Conservation (phyloP, 257 asterid species). For the Plantago ovata region DNA sequence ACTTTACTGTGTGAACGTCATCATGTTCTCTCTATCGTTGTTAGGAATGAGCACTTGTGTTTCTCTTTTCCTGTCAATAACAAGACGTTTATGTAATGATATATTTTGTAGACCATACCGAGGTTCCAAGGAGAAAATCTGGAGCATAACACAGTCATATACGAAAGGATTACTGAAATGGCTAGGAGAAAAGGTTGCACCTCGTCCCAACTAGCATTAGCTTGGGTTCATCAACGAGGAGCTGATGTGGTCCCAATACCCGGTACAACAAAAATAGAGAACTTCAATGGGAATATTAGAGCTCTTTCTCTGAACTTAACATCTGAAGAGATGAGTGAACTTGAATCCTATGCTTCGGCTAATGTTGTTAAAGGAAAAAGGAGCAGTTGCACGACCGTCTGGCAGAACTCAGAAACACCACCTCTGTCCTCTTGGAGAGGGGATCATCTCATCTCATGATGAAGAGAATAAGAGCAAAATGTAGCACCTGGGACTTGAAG, state of each 20-base stretch:
- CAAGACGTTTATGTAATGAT: too few species aligned
- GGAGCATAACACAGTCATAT: constrained; percentile 30
- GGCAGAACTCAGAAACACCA: too few species aligned
- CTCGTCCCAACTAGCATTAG: constrained; percentile 39
- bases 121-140: constrained; percentile 16
- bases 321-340: constrained; percentile 23
- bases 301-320: constrained; percentile 26
- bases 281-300: constrained; percentile 28
- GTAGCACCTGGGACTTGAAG: too few species aligned
- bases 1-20: too few species aligned
- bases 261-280: constrained; percentile 43
- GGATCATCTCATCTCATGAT: too few species aligned
- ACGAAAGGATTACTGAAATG: constrained; percentile 24
- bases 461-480: too few species aligned
- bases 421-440: too few species aligned
- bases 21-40: too few species aligned
- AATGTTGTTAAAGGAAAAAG: constrained; percentile 28
- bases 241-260: constrained; percentile 42
- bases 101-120: background rate
- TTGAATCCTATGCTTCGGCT: constrained; percentile 17
- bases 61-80: too few species aligned
- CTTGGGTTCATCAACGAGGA: constrained; percentile 54
- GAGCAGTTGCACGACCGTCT: background rate
- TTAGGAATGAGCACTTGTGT: too few species aligned
- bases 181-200: constrained; percentile 39